Base-by-base conservation (phyloP, 768 basidiomycete genomes). In the Obba rivulosa region DNA sequence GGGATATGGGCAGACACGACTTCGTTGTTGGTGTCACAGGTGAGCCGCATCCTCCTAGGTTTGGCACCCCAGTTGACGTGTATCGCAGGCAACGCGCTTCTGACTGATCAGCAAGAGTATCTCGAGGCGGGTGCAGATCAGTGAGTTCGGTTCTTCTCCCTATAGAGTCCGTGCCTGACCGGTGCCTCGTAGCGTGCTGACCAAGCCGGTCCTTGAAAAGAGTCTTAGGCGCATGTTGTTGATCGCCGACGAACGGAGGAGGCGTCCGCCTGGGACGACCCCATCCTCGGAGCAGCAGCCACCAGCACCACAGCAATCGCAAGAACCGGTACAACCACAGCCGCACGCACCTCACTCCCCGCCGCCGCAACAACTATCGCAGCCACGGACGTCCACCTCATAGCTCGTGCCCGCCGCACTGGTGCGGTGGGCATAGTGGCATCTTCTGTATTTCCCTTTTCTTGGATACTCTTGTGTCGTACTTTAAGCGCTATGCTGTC, bases 21-120 rank as follows among this genome's bases (percentile, higher is more conserved):
- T 86, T 92, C 58, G 79, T 92, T n/a, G 85, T 91, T 16, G 87
- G 86, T 28, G 83, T 88, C 36, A 88, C 86, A 45, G 87, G 82
- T 80, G 36, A 55, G 72, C 25, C 40, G 44, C 31, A 25, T 51
- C 22, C 34, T 56, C 28, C 24, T 40, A 18, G 21, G 39, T 22
- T 41, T 14, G 11, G 37, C 36, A 25, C 10, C n/a, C 41, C 10
- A 49, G 17, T 17, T 50, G 25, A 46, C 34, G 25, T 18, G 11
- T 20, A 14, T 16, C 37, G 8, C 40, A 57, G 61, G 62, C 18
- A 63, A 63, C 34, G 62, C 62, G 31, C 51, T 63, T 13, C 64
- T 73, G 69, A 57, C 64, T 34, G 87, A 88, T 61, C 87, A 91
- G 66, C 73, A 79, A 41, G 85, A 87, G 62, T 91, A 87, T 62